Base-by-base conservation (phyloP, 768 basidiomycete genomes). In the Kondoa subrosea region DNA sequence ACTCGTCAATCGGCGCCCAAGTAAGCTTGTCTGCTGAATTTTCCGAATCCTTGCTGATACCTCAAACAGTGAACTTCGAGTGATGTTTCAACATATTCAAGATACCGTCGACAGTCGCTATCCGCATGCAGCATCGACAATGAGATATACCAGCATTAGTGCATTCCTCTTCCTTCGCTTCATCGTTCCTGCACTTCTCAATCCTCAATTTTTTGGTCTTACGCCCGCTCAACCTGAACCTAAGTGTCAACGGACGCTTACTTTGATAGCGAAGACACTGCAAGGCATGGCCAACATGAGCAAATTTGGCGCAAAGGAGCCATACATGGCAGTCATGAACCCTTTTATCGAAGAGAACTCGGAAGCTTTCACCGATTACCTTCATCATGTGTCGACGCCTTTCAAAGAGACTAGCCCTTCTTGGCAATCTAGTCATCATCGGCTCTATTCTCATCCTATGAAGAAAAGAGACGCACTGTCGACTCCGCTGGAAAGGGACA, bases 91-190 rank as follows among this genome's bases (percentile, higher is more conserved):
- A 29, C 69, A 74, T 62, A 73, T 75, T 26, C 73, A 70, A 60
- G 25, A 61, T 4, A 61, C 71, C 56, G 71, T 73, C 29, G 58
- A 59, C 33, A 66, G 63, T 25, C 68, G 71, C 33, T 75, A 71
- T 60, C 65, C 64, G 17, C 0, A 30, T 3, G 56, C 70, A 65
- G 57, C 67, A 61, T 64, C 50, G 60, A 72, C 73, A 32, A 72
- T 89, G 33, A 87, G 84, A 34, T 85, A 83, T 82, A 89, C 90
- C 75, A 85, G 86, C 72, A 87, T 92, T 57, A 88, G 87, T 34
- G 89, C 90, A 0, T 91, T 92, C 75, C 84, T 87, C 75, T 92
- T 91, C 77, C 81, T 92, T 57, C 83, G 90, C 56, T 90, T 91
- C 76, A 86, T 92, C 69, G 87, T 89, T 29, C 91, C 90, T 34